A percentile compares a stretch with the other conserved stretches of the same genome.
Conservation (phyloP, 495 filamentous ascomycete genomes). For the Terfezia boudieri region DNA sequence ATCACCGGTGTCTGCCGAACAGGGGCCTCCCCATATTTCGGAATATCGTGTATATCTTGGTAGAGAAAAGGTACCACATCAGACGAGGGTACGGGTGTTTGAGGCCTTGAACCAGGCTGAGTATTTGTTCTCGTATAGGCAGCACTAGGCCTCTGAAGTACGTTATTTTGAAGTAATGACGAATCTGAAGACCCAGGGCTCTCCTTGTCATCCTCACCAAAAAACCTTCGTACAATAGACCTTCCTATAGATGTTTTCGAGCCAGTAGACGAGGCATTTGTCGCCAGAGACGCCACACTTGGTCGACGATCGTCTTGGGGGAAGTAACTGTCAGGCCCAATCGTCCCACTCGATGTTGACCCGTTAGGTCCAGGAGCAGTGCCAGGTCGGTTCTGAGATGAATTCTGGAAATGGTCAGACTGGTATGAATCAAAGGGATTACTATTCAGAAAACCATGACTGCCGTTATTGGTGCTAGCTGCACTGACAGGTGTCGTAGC, state of each 20-base stretch:
- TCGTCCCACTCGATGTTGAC: conserved; percentile 20
- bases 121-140: conserved; percentile 31
- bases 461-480: conserved; percentile 34
- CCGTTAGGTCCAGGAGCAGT: conserved; percentile 27
- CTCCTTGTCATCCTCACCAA: conserved; percentile 64
- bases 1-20: conserved; percentile 49
- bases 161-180: conserved; percentile 33
- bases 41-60: conserved; percentile 65
- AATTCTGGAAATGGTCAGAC: conserved; percentile 29
- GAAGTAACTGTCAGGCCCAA: conserved; percentile 36
- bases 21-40: conserved; percentile 61
- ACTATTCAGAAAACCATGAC: conserved; percentile 20
- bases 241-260: conserved; percentile 47
- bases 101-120: conserved; percentile 43
- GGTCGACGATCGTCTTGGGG: conserved; percentile 54
- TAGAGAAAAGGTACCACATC: conserved; percentile 93
- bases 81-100: conserved; percentile 68
- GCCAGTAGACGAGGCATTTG: conserved; percentile 71
- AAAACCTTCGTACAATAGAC: conserved; percentile 63
- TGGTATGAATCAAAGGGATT: conserved; percentile 18
- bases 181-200: conserved; percentile 38
- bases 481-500: conserved; percentile 25
- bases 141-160: conserved; percentile 27
- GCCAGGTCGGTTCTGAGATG: conserved; percentile 42
- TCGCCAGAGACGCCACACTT: conserved; percentile 65